Percentiles rank a stretch among this genome's conserved stretches.
phyloP scores from a whole-genome alignment of 2,329 filamentous ascomycete species.

The Albophoma yamanashiensis region DNA sequence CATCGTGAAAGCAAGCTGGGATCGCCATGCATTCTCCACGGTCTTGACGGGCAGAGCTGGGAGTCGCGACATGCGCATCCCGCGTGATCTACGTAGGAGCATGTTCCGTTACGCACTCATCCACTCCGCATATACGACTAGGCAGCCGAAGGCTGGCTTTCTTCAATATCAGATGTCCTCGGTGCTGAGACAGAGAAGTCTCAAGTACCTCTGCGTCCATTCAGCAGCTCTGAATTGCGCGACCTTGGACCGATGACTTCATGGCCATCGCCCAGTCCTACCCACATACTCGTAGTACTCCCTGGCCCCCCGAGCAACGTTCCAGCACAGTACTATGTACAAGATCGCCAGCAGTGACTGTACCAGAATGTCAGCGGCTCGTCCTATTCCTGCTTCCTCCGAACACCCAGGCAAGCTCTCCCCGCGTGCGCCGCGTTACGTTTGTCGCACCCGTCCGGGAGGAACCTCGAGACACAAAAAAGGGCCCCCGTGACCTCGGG shows the following conservation, averaged over 20 bases:
- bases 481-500: neutral
- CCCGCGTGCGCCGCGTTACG: neutral
- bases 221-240: no score
- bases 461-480: neutral
- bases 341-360: neutral
- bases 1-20: no score
- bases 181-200: no score
- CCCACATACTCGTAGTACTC: no score
- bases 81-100: neutral
- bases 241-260: neutral
- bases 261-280: no score
- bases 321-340: no score
- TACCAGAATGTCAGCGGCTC: neutral
- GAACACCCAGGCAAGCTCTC: neutral
- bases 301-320: no score
- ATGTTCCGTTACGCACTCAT: no score
- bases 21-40: neutral
- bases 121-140: no score
- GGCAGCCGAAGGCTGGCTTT: no score
- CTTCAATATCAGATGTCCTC: no score
- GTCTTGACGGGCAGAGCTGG: neutral
- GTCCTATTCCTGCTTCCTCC: neutral
- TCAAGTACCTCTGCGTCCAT: no score
- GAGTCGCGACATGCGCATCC: neutral
- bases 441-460: neutral